These are phyloP conservation scores for Poa annua DNA, from an alignment of 176 grass and related monocot genomes.

Conservation along the genomic window DNA sequence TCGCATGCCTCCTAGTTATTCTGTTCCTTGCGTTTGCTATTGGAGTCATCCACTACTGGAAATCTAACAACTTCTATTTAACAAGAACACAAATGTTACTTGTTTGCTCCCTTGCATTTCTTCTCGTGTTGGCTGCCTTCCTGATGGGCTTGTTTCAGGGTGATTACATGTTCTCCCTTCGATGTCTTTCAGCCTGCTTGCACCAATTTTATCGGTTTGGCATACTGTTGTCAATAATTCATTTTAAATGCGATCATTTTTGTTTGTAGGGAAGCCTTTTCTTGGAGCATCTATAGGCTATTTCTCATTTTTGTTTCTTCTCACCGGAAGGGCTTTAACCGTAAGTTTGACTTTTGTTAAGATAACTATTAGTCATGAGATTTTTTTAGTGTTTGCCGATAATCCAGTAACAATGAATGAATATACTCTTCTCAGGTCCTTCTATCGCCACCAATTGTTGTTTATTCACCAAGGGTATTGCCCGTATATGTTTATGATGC, in stretches of 20 bases:
- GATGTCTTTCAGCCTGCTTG: slow-evolving; percentile 9
- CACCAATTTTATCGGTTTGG: slow-evolving; percentile 10
- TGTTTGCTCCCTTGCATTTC: slow-evolving; percentile 90
- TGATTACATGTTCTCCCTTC: slow-evolving; percentile 40
- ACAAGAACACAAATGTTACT: slow-evolving; percentile 93
- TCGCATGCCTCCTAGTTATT: slow-evolving; percentile 85
- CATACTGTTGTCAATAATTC: slow-evolving; percentile 21
- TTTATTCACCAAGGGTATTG: slow-evolving; percentile 96
- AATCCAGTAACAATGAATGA: slow-evolving; percentile 24
- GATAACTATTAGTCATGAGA: slow-evolving; percentile 24
- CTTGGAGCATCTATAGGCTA: slow-evolving; percentile 97
- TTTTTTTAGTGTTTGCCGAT: slow-evolving; percentile 22
- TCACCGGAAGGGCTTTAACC: slow-evolving; percentile 95
- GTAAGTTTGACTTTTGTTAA: slow-evolving; percentile 67
- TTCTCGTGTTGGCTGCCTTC: slow-evolving; percentile 91
- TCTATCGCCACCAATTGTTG: slow-evolving; percentile 94
- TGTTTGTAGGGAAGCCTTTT: slow-evolving; percentile 75
- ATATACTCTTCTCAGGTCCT: slow-evolving; percentile 71
- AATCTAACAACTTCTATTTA: slow-evolving; percentile 99
- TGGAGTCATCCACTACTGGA: slow-evolving; percentile 94
- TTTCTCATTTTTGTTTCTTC: slow-evolving; percentile 99
- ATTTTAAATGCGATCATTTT: slow-evolving; percentile 30
- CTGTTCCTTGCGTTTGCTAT: slow-evolving; percentile 92
- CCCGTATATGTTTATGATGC: slow-evolving; percentile 99
- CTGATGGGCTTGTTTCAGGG: slow-evolving; percentile 92